Base-by-base conservation (phyloP, 2,329 filamentous ascomycete genomes). In the Helotiales sp. region DNA sequence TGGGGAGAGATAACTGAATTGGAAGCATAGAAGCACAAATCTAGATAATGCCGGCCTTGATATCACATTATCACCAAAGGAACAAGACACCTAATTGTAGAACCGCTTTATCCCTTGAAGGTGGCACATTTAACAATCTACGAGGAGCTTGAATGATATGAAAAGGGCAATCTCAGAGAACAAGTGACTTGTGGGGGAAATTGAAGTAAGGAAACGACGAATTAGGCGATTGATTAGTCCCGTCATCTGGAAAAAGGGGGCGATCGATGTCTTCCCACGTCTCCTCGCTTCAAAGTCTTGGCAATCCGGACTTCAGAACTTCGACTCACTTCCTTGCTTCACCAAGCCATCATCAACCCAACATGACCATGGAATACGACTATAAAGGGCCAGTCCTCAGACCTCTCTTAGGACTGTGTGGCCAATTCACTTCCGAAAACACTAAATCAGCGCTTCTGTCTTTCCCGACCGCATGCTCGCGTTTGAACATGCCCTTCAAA, bases 401-500 rank as follows among this genome's bases (percentile, higher is more conserved):
- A 7, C 30, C 32, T n/a, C 72, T 76, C 13, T 73, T 80, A 26
- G 65, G 80, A 5, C 73, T 79, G 2, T 75, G 77, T 22, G 78
- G 75, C 28, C 69, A 71, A 34, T 78, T 77, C 0, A 74, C 77
- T 2, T 74, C 75, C 24, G 77, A 77, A 74, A 72, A 75, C 15
- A 67, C 66, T 4, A 75, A 72, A 5, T 79, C 79, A 50, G 74
- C 79, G 61, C 74, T 79, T 15, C 74, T 80, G 20, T 57, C 58
- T 5, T 71, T 78, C 37, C 69, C 72, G 72, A 75, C 43, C 71
- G 74, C 17, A 63, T 68, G 26, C 76, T 74, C 1, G 61, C 77
- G 43, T 78, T 77, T 63, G 69, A 73, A 17, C 74, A 75, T 47
- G 71, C 77, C 15, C 58, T 77, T 2, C 47, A 72, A 20, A 52